Percentiles rank a stretch among this genome's conserved stretches.
These are phyloP conservation scores for Micractinium conductrix DNA, from an alignment of 139 green algal species.

Conservation along the genomic window DNA sequence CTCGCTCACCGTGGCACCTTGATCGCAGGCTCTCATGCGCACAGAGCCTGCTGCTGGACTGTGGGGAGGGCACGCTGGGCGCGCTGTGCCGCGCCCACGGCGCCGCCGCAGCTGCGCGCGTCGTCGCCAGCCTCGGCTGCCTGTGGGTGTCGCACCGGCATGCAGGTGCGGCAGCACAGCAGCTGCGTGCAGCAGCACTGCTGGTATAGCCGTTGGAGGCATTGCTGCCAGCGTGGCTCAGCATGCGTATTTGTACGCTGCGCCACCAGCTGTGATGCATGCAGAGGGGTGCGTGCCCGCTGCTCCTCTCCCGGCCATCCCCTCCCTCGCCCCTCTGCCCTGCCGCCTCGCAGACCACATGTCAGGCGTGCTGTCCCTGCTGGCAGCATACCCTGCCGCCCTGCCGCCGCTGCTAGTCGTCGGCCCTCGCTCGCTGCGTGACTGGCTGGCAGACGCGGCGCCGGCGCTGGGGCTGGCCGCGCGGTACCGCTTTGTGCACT, in stretches of 20 bases:
- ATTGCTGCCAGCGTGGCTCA: no score
- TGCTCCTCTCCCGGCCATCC: no score
- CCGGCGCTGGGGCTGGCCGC: conserved; percentile 37
- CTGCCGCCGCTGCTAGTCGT: conserved; percentile 61
- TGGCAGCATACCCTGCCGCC: conserved; percentile 32
- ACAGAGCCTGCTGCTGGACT: conserved; percentile 76
- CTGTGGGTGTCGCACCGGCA: conserved; percentile 92
- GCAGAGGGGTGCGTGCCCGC: no score
- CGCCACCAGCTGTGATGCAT: no score
- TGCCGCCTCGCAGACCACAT: conserved; percentile 32
- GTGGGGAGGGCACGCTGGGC: conserved; percentile 74
- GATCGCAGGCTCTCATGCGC: conserved; percentile 39
- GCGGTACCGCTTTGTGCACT: conserved; percentile 65
- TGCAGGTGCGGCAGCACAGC: conserved; percentile 58
- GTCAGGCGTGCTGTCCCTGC: conserved; percentile 54
- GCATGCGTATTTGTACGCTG: no score
- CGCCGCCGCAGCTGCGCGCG: neutral
- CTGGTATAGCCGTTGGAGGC: no score
- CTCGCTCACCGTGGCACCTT: no score
- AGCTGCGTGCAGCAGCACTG: no score
- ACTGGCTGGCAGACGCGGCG: conserved; percentile 60
- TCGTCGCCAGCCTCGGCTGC: conserved; percentile 50
- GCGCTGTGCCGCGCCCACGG: conserved; percentile 27
- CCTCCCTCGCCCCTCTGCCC: no score
- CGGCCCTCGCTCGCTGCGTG: conserved; percentile 51